These are phyloP conservation scores for Acer yangbiense DNA, from an alignment of 345 rosid species.

Conservation along the genomic window DNA sequence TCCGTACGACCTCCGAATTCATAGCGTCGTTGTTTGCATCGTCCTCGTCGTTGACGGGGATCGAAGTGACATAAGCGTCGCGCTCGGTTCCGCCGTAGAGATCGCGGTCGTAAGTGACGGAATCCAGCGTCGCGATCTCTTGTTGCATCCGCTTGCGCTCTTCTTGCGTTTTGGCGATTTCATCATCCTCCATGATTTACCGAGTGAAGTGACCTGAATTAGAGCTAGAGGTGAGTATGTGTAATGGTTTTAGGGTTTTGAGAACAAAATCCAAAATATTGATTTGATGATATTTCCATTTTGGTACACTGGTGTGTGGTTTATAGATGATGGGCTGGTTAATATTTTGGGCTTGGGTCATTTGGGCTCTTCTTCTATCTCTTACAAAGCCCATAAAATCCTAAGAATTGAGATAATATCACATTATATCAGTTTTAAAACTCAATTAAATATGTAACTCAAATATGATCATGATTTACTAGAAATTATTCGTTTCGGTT, in stretches of 20 bases:
- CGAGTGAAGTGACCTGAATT: neutral
- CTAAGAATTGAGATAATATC: too few relatives aligned
- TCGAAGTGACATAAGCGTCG: constrained; percentile 62
- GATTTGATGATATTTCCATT: neutral
- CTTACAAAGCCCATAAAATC: neutral
- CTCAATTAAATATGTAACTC: too few relatives aligned
- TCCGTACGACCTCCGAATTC: constrained; percentile 71
- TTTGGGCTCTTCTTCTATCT: neutral
- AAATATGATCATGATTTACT: too few relatives aligned
- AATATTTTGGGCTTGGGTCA: neutral
- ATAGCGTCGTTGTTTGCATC: constrained; percentile 59
- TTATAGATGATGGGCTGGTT: neutral
- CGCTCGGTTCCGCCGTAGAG: constrained; percentile 79
- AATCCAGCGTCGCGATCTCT: constrained; percentile 72
- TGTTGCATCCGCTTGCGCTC: constrained; percentile 74
- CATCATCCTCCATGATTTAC: constrained; percentile 49
- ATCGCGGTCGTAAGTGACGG: constrained; percentile 74
- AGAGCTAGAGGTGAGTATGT: too few relatives aligned
- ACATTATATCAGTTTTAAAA: too few relatives aligned
- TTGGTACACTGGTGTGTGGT: neutral
- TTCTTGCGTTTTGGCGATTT: constrained; percentile 85
- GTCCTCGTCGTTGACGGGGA: constrained; percentile 87
- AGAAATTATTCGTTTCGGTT: too few relatives aligned
- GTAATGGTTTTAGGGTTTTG: neutral
- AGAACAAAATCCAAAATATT: too few relatives aligned